Conservation (phyloP, 192 early-diverging fungal genomes). For the Bifiguratus adelaidae region DNA sequence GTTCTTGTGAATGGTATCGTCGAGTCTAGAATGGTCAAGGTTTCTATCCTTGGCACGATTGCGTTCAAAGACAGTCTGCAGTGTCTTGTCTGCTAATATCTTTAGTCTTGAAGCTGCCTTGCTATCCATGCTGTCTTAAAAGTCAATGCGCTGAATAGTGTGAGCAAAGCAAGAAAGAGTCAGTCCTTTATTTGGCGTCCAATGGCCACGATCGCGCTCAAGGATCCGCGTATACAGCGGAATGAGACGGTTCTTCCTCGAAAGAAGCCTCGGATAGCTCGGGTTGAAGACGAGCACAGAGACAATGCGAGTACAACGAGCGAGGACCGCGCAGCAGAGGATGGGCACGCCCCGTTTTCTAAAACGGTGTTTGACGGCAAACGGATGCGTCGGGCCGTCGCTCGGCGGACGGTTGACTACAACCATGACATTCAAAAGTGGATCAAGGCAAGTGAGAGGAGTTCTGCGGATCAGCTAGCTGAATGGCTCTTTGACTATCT, state of each 20-base stretch:
- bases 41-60: constrained; percentile 33
- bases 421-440: constrained; percentile 71
- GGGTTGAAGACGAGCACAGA: no score
- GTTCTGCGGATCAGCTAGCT: no score
- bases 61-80: constrained; percentile 39
- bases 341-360: constrained; percentile 6
- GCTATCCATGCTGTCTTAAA: constrained; percentile 16
- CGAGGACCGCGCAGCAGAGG: not conserved
- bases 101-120: constrained; percentile 23
- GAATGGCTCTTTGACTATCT: not conserved
- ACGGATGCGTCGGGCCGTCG: constrained; percentile 78
- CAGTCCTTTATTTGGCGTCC: no score
- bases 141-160: no score
- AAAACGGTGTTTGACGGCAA: constrained; percentile 53
- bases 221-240: no score
- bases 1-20: constrained; percentile 38
- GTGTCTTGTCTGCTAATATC: constrained; percentile 45
- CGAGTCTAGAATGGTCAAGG: constrained; percentile 37
- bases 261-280: no score
- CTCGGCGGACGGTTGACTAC: constrained; percentile 91
- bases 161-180: no score
- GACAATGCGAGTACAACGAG: no score
- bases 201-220: no score
- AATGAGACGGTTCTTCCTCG: no score
- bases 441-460: constrained; percentile 54